Evolutionary conservation across 345 rosid species (phyloP).

Genomic region (Gossypium anomalum): DNA sequence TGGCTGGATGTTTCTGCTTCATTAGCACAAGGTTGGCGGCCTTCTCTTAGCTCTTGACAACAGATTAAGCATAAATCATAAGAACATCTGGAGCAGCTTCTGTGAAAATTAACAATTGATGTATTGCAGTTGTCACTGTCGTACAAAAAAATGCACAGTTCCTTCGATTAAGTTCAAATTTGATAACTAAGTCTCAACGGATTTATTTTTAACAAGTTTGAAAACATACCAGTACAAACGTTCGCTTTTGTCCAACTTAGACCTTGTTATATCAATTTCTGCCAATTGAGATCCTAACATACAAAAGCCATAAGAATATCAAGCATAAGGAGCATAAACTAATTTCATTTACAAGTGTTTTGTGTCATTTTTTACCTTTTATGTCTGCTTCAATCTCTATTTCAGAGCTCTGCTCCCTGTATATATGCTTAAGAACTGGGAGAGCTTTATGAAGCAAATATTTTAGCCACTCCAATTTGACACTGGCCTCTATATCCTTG

Average conservation of each 20-base stretch:
- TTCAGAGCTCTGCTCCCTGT: conserved; percentile 42
- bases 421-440: conserved; percentile 44
- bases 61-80: conserved; percentile 58
- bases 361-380: conserved; percentile 26
- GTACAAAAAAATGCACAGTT: conserved; percentile 8
- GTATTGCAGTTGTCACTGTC: conserved; percentile 55
- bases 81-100: conserved; percentile 47
- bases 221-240: conserved; percentile 45
- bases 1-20: conserved; percentile 20
- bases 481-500: conserved; percentile 22
- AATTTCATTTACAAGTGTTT: not conserved
- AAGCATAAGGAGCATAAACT: conserved; percentile 4
- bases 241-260: conserved; percentile 36
- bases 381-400: conserved; percentile 31
- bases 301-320: conserved; percentile 17
- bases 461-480: conserved; percentile 33
- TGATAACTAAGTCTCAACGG: not conserved
- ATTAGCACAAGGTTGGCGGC: conserved; percentile 19
- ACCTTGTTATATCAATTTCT: conserved; percentile 27
- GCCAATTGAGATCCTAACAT: conserved; percentile 23
- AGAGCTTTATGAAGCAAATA: conserved; percentile 37
- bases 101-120: conserved; percentile 44
- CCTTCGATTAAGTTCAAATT: not conserved
- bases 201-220: conserved; percentile 13
- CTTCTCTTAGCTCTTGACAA: conserved; percentile 41